Evolutionary conservation across 441 rosid genomes (phyloP), one percentile per base, ranked within the genome.

Genomic region (Croton setiger): DNA sequence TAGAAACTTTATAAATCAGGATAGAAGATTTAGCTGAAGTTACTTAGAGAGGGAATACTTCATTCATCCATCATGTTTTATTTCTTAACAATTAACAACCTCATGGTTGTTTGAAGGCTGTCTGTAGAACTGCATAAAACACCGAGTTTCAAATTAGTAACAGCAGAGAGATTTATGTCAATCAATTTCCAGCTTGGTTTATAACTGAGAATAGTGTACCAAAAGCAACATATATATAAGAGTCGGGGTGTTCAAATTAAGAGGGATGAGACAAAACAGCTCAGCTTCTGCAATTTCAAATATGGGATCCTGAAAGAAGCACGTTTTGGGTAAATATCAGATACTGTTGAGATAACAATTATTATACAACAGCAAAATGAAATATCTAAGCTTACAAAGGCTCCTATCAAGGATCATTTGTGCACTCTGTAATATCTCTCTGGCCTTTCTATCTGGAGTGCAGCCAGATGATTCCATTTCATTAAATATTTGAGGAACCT

Each of bases 381-480:
- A 59, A 49, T 7, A 51, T 15, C 41, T 44, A 64, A n/a, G 62
- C 79, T 72, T 76, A 71, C 80, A 83, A 37, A 68, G 75, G 69
- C 78, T 81, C 74, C 65, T 80, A 47, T 82, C 62, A 58, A 88
- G 85, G 72, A 80, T 70, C 74, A 73, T 71, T 68, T 80, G 63
- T 15, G 91, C 91, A 78, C 76, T 74, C 78, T 80, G 74, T 56
- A 86, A 75, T 60, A 86, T 21, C 62, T 80, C 79, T 66, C 91
- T 86, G 60, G 91, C 91, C 78, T 83, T 86, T 64, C 89, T 80
- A 75, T 88, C 91, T 44, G 91, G 83, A 66, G 83, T 72, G 80
- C 91, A 86, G 39, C 88, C 88, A 63, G 81, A 76, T 27, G 80
- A 83, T 78, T 84, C 91, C 91, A 88, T 86, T 84, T 88, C 88